Percentiles rank a stretch among this genome's conserved stretches.
Conservation (phyloP, 2,329 filamentous ascomycete species). For the Zopfia rhizophila region DNA sequence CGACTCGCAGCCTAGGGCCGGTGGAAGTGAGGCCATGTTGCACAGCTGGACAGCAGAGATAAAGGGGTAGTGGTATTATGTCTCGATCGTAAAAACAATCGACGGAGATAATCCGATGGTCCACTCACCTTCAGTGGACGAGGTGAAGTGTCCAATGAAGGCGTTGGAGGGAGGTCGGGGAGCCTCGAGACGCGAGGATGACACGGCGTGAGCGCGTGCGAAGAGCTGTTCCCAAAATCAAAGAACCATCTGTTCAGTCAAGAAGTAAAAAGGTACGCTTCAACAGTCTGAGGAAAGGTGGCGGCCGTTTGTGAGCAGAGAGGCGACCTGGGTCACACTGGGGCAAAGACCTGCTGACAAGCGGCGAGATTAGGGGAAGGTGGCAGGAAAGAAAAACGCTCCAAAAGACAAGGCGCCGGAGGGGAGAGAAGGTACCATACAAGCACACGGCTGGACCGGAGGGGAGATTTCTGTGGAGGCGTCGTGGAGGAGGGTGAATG, state of each 20-base stretch:
- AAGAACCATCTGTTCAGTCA: conserved; percentile 18
- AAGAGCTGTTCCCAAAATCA: conserved; percentile 17
- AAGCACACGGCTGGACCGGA: background rate
- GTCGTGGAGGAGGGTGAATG: background rate
- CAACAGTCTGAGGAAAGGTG: background rate
- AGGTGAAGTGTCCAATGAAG: conserved; percentile 17
- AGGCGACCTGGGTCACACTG: conserved; percentile 9
- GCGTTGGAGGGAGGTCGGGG: conserved; percentile 13
- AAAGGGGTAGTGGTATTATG: background rate
- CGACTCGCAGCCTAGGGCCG: conserved; percentile 36
- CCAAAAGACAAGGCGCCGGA: conserved; percentile 2
- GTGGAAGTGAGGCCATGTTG: conserved; percentile 42
- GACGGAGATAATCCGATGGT: conserved; percentile 13
- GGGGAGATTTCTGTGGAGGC: conserved; percentile 7
- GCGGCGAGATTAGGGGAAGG: conserved; percentile 26
- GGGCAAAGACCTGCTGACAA: conserved; percentile 28
- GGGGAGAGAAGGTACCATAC: conserved; percentile 4
- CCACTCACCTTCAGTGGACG: conserved; percentile 16
- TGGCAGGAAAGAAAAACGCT: background rate
- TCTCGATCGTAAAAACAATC: conserved; percentile 10
- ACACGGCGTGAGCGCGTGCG: conserved; percentile 27
- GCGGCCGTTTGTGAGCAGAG: no score
- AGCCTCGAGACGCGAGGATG: conserved; percentile 29
- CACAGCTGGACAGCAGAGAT: conserved; percentile 7
- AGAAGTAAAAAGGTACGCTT: background rate